Conservation (phyloP, 805 yeast species). For the Wickerhamomyces alni region DNA sequence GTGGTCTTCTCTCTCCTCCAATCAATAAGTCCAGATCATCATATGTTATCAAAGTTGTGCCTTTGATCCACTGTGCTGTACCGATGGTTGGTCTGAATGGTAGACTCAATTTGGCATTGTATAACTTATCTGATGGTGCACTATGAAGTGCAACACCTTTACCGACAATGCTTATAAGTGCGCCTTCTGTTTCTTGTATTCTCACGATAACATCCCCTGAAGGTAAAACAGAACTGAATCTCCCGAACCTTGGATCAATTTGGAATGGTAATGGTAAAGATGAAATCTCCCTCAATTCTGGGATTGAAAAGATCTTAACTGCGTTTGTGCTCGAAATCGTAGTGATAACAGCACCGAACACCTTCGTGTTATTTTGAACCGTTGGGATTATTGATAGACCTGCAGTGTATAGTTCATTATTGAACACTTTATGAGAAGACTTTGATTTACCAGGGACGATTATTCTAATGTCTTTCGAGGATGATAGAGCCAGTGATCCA, state of each 20-base stretch:
- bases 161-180: slow-evolving; percentile 44
- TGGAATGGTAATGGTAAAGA: slow-evolving; percentile 39
- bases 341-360: slow-evolving; percentile 42
- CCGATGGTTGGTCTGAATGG: slow-evolving; percentile 80
- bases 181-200: slow-evolving; percentile 48
- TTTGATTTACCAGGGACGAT: slow-evolving; percentile 56
- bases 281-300: slow-evolving; percentile 56
- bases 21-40: slow-evolving; percentile 60
- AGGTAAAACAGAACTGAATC: slow-evolving; percentile 40
- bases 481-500: slow-evolving; percentile 53
- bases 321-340: slow-evolving; percentile 40
- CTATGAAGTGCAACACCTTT: slow-evolving; percentile 24
- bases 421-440: slow-evolving; percentile 56
- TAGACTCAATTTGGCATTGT: slow-evolving; percentile 58
- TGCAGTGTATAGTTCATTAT: slow-evolving; percentile 34
- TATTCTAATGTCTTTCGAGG: slow-evolving; percentile 57
- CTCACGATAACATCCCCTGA: slow-evolving; percentile 57
- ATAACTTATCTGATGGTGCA: slow-evolving; percentile 49
- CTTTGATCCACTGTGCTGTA: slow-evolving; percentile 82
- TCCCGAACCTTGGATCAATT: slow-evolving; percentile 33
- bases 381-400: slow-evolving; percentile 45
- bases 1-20: slow-evolving; percentile 70
- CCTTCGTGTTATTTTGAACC: slow-evolving; percentile 15
- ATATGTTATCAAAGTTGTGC: slow-evolving; percentile 54
- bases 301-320: slow-evolving; percentile 44